Percentiles rank a stretch among this genome's conserved stretches.
Conservation (phyloP, 1,139 yeast genomes). For the Pneumocystis oryctolagi region DNA sequence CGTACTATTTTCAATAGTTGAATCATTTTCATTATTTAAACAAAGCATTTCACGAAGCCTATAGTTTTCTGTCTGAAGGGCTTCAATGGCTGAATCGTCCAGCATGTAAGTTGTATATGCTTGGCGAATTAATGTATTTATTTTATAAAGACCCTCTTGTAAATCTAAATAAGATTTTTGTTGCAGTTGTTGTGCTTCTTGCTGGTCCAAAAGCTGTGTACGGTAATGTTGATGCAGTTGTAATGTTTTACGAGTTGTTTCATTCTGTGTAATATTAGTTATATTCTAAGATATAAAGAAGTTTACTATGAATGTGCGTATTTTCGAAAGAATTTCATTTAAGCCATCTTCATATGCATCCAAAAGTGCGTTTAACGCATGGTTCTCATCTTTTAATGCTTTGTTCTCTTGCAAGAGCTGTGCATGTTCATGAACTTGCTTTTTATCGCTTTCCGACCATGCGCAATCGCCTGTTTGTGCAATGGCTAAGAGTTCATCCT, state of each 20-base stretch:
- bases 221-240: neutral
- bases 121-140: neutral
- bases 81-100: neutral
- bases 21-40: neutral
- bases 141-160: neutral
- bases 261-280: neutral
- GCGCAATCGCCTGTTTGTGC: neutral
- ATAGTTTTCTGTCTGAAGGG: neutral
- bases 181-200: neutral
- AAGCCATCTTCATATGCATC: neutral
- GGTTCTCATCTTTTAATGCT: neutral
- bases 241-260: neutral
- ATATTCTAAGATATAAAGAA: neutral
- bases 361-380: neutral
- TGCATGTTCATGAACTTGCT: neutral
- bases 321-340: neutral
- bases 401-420: neutral
- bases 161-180: neutral
- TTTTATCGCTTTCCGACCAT: neutral
- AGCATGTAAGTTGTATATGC: neutral
- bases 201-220: neutral
- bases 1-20: neutral
- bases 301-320: neutral
- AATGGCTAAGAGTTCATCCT: neutral
- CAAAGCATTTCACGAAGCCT: neutral